Conservation (phyloP, 495 filamentous ascomycete genomes). For the Bacidia gigantensis region DNA sequence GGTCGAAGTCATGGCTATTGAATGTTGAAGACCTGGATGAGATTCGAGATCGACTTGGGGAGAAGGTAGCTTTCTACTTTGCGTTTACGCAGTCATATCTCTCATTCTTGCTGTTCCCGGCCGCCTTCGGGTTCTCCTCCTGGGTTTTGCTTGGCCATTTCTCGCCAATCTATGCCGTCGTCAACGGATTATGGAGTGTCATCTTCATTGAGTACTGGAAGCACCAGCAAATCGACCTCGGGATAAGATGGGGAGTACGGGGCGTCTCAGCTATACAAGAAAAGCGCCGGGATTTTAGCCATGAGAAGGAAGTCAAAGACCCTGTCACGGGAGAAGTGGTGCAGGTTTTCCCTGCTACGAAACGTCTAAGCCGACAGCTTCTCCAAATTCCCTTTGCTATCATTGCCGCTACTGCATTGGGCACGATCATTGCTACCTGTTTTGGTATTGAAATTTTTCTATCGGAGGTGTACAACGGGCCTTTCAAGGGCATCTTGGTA, state of each 20-base stretch:
- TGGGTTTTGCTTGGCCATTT: constrained; percentile 77
- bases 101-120: constrained; percentile 69
- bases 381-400: constrained; percentile 84
- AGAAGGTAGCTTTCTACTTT: constrained; percentile 93
- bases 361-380: constrained; percentile 64
- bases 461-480: constrained; percentile 83
- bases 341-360: constrained; percentile 62
- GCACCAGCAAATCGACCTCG: constrained; percentile 79
- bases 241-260: constrained; percentile 82
- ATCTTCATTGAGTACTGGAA: constrained; percentile 96
- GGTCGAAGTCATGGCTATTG: constrained; percentile 71
- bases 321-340: constrained; percentile 73
- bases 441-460: constrained; percentile 96
- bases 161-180: constrained; percentile 68
- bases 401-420: constrained; percentile 52
- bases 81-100: constrained; percentile 92
- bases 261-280: constrained; percentile 72
- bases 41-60: constrained; percentile 81
- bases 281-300: constrained; percentile 61
- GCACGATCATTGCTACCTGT: constrained; percentile 68
- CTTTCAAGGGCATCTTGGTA: constrained; percentile 74
- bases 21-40: constrained; percentile 62
- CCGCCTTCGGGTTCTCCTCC: constrained; percentile 63
- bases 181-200: constrained; percentile 76
- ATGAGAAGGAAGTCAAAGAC: constrained; percentile 62